Evolutionary conservation across 2,329 filamentous ascomycete species (phyloP).

Genomic region (Pyrenophora graminea): DNA sequence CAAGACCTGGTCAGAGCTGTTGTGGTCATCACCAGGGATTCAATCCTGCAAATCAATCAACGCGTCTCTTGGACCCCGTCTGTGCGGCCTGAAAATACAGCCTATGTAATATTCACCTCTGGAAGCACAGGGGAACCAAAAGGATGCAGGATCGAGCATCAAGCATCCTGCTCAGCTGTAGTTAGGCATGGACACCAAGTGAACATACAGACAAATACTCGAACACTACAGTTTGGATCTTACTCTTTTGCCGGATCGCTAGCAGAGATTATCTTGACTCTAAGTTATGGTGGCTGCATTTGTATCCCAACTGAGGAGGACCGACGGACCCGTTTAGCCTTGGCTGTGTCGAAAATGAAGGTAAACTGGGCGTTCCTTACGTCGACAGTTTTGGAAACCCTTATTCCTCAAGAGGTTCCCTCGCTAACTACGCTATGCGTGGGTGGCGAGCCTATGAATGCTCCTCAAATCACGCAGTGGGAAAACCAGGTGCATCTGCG

Average conservation of each 20-base stretch:
- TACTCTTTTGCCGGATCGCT: constrained; percentile 55
- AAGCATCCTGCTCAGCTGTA: constrained; percentile 42
- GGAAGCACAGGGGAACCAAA: constrained; percentile 52
- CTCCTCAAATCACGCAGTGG: too few species aligned
- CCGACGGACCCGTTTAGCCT: constrained; percentile 54
- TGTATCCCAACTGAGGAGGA: constrained; percentile 59
- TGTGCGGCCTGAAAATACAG: not conserved
- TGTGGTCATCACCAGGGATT: too few species aligned
- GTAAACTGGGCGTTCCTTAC: not conserved
- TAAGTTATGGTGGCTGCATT: constrained; percentile 53
- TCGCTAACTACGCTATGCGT: not conserved
- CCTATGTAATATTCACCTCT: constrained; percentile 62
- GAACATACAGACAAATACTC: too few species aligned
- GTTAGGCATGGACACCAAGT: too few species aligned
- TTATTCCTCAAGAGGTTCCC: too few species aligned
- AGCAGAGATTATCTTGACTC: constrained; percentile 56
- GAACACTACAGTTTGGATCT: not conserved
- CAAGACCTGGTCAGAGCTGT: too few species aligned
- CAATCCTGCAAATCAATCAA: too few species aligned
- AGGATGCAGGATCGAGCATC: constrained; percentile 64
- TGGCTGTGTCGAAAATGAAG: constrained; percentile 2
- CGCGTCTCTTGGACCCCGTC: too few species aligned
- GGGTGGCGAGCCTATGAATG: not conserved
- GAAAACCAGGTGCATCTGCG: too few species aligned
- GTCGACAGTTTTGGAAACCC: not conserved